Percentiles rank a stretch among this genome's conserved stretches.
phyloP scores from a whole-genome alignment of 2,329 filamentous ascomycete species.

The Seiridium cupressi region DNA sequence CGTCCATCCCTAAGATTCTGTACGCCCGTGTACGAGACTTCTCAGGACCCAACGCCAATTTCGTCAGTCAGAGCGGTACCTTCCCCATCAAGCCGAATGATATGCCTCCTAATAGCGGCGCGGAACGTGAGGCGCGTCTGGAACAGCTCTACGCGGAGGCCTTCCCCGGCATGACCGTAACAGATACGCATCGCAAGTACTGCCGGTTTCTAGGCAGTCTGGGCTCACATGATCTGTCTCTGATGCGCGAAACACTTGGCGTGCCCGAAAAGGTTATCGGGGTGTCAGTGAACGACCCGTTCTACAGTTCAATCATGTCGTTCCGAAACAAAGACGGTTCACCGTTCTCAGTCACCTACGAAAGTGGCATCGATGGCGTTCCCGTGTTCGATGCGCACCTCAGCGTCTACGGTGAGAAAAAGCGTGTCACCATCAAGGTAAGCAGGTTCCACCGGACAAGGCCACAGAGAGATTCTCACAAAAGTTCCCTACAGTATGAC shows the following conservation, averaged over 20 bases:
- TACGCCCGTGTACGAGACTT: not conserved
- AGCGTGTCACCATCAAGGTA: constrained; percentile 38
- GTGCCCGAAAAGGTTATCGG: not conserved
- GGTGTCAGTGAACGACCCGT: not conserved
- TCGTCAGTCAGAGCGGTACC: not conserved
- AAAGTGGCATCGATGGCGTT: constrained; percentile 47
- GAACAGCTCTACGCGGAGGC: not conserved
- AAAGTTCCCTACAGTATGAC: constrained; percentile 34
- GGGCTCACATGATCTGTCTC: not conserved
- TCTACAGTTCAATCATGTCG: not conserved
- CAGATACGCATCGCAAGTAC: not conserved
- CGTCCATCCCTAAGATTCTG: not conserved
- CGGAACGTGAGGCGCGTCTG: not conserved
- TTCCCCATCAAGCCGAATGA: not conserved
- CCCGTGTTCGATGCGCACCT: constrained; percentile 44
- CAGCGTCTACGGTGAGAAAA: constrained; percentile 43
- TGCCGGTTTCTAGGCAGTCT: not conserved
- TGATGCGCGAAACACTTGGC: not conserved
- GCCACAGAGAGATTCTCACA: too few relatives aligned
- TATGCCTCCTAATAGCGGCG: not conserved
- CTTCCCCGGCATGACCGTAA: not conserved
- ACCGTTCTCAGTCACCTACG: constrained; percentile 42
- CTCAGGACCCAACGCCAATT: not conserved
- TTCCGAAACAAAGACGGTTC: not conserved
- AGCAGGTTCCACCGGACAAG: too few relatives aligned